A percentile compares a stretch with the other conserved stretches of the same genome.
Conservation (phyloP, 2,329 filamentous ascomycete species). For the Stenocarpella maydis region DNA sequence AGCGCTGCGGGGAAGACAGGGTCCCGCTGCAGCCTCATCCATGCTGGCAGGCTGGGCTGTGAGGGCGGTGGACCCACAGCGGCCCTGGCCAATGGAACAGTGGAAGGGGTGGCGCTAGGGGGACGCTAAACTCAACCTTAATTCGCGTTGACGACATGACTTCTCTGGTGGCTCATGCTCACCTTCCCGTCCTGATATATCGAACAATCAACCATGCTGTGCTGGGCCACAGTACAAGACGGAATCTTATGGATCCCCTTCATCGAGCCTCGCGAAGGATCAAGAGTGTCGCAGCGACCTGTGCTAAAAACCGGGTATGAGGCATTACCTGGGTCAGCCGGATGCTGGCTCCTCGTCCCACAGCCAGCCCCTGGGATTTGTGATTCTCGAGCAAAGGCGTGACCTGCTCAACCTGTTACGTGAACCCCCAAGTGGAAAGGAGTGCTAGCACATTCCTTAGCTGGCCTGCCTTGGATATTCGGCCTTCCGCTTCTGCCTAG, state of each 20-base stretch:
- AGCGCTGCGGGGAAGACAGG: conserved; percentile 2
- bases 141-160: conserved; percentile 26
- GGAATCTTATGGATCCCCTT: neutral
- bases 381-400: neutral
- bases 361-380: too few species aligned
- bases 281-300: neutral
- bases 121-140: conserved; percentile 21
- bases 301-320: neutral
- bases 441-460: neutral
- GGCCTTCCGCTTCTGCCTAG: neutral
- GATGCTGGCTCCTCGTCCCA: neutral
- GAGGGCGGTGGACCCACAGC: conserved; percentile 2
- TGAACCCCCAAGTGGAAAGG: neutral
- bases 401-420: neutral
- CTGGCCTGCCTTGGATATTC: neutral
- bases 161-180: neutral
- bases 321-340: neutral
- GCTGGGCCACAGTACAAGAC: neutral
- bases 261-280: neutral
- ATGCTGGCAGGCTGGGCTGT: conserved; percentile 1
- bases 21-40: neutral
- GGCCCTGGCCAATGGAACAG: neutral
- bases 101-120: neutral
- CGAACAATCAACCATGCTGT: neutral
- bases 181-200: neutral